Evolutionary conservation across 805 yeast genomes (phyloP).

Genomic region (Candida dendrica): DNA sequence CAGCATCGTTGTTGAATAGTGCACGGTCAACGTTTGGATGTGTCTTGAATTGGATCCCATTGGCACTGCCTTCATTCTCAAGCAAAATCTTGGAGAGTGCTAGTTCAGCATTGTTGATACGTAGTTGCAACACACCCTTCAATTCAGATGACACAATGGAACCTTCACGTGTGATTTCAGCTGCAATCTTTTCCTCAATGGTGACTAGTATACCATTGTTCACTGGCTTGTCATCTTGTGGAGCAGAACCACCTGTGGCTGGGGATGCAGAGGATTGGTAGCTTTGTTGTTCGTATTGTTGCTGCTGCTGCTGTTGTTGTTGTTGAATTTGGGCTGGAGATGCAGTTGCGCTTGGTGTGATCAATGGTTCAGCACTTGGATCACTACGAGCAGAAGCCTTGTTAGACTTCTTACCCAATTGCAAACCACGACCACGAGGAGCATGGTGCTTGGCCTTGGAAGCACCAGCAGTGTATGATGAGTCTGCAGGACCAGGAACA

Average conservation of each 20-base stretch:
- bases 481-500: not conserved
- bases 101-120: conserved; percentile 70
- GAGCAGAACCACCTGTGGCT: conserved; percentile 4
- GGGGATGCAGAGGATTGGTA: conserved; percentile 10
- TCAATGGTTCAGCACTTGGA: conserved; percentile 23
- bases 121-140: conserved; percentile 85
- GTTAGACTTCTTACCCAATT: conserved; percentile 54
- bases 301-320: conserved; percentile 7
- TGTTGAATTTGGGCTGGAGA: conserved; percentile 16
- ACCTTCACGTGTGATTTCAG: conserved; percentile 82
- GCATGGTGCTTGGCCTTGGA: conserved; percentile 18
- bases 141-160: conserved; percentile 61
- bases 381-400: conserved; percentile 12
- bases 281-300: conserved; percentile 6
- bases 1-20: conserved; percentile 47
- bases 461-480: conserved; percentile 12
- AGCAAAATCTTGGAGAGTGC: conserved; percentile 62
- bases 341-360: conserved; percentile 21
- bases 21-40: conserved; percentile 92
- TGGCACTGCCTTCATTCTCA: conserved; percentile 37
- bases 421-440: conserved; percentile 65
- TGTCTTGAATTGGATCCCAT: conserved; percentile 71
- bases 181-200: conserved; percentile 69
- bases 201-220: conserved; percentile 79
- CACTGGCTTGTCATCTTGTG: conserved; percentile 23